These are phyloP conservation scores for Poa pratensis DNA, from an alignment of 176 grass and related monocot genomes.

Conservation along the genomic window DNA sequence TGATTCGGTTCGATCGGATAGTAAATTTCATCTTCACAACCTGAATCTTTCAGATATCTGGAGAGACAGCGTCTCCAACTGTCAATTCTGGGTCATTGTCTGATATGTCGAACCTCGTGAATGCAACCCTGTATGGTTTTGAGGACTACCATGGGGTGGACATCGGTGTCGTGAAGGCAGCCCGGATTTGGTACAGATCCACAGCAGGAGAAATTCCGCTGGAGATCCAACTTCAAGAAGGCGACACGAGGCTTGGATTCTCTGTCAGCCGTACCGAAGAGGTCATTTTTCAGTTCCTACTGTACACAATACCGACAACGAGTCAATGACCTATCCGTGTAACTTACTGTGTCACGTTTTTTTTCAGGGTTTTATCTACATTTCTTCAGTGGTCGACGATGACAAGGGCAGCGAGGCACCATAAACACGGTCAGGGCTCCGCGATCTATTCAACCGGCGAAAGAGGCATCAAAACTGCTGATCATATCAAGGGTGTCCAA, in stretches of 20 bases:
- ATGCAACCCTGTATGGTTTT: constrained; percentile 74
- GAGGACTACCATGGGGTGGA: constrained; percentile 90
- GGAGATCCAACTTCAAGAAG: constrained; percentile 65
- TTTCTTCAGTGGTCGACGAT: constrained; percentile 66
- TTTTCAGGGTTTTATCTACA: constrained; percentile 87
- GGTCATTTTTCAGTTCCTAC: constrained; percentile 40
- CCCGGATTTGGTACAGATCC: constrained; percentile 71
- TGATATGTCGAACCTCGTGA: constrained; percentile 64
- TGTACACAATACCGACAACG: background rate
- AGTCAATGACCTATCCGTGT: background rate
- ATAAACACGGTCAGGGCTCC: constrained; percentile 70
- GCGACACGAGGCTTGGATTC: constrained; percentile 81
- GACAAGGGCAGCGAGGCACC: constrained; percentile 52
- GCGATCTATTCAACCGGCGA: constrained; percentile 63
- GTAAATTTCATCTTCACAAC: background rate
- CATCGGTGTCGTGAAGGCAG: constrained; percentile 82
- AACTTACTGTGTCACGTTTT: background rate
- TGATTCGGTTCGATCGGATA: background rate
- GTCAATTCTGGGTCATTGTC: constrained; percentile 72
- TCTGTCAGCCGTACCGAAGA: constrained; percentile 75
- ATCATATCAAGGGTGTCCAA: constrained; percentile 77
- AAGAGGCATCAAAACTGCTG: constrained; percentile 59
- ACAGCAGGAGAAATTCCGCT: constrained; percentile 61
- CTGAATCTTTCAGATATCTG: constrained; percentile 67
- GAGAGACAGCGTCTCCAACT: constrained; percentile 70